phyloP scores from a whole-genome alignment of 1,284 basidiomycete genomes.

The Takashimella koratensis region DNA sequence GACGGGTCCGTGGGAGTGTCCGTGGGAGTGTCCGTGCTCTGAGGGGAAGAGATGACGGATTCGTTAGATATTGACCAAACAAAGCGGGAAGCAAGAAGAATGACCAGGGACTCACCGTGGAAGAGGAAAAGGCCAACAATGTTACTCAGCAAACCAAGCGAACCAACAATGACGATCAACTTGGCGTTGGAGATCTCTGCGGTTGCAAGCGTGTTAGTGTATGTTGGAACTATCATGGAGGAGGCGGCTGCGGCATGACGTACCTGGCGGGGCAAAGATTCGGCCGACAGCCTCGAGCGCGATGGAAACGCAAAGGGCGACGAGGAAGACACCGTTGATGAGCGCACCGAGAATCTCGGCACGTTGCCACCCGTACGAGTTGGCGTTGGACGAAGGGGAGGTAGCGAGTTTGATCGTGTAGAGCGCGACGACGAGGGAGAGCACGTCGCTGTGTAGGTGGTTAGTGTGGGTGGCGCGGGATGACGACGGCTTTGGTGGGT shows the following conservation, averaged over 20 bases:
- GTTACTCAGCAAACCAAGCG: constrained; percentile 84
- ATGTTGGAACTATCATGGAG: background rate
- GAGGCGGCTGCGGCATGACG: constrained; percentile 18
- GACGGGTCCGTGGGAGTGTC: constrained; percentile 24
- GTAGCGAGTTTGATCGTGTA: constrained; percentile 85
- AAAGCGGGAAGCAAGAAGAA: constrained; percentile 1
- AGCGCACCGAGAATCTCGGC: constrained; percentile 97
- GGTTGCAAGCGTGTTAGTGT: background rate
- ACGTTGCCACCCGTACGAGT: constrained; percentile 73
- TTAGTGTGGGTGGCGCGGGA: constrained; percentile 12
- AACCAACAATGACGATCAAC: constrained; percentile 86
- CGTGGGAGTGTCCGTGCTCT: constrained; percentile 20
- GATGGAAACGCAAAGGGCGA: constrained; percentile 95
- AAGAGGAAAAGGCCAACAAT: constrained; percentile 91
- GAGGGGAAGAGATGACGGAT: constrained; percentile 5
- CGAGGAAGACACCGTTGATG: constrained; percentile 92
- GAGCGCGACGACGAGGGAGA: constrained; percentile 89
- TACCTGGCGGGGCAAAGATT: constrained; percentile 79
- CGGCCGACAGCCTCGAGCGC: constrained; percentile 87
- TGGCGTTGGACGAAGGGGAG: constrained; percentile 35
- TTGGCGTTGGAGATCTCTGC: constrained; percentile 86
- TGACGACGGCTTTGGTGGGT: too few species aligned
- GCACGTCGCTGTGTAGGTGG: constrained; percentile 67
- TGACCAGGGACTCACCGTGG: constrained; percentile 63
- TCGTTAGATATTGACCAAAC: too few species aligned